Evolutionary conservation across 2,329 filamentous ascomycete species (phyloP).

Genomic region (Colletotrichum magnum): DNA sequence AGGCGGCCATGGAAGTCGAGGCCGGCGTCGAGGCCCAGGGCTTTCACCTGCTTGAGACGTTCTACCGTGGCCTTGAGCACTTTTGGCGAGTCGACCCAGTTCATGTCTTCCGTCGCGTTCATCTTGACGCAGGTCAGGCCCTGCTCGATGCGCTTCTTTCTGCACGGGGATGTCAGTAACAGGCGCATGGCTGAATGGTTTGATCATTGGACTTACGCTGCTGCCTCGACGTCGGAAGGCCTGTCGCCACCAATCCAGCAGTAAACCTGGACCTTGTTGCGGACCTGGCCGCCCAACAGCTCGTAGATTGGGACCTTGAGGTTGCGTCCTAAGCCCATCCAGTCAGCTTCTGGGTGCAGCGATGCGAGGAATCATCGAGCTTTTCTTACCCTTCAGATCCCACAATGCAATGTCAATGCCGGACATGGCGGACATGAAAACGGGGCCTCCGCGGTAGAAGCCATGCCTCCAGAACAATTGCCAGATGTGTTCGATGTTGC

Average conservation of each 20-base stretch:
- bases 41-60: slow-evolving; percentile 73
- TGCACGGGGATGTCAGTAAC: slow-evolving; percentile 42
- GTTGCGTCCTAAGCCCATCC: slow-evolving; percentile 21
- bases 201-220: slow-evolving; percentile 57
- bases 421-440: slow-evolving; percentile 80
- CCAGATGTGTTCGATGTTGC: slow-evolving; percentile 81
- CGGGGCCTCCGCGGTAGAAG: slow-evolving; percentile 79
- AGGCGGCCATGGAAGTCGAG: slow-evolving; percentile 79
- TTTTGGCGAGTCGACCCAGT: slow-evolving; percentile 76
- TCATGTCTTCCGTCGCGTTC: slow-evolving; percentile 78
- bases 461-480: slow-evolving; percentile 74
- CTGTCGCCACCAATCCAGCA: slow-evolving; percentile 79
- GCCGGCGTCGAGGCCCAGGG: slow-evolving; percentile 74
- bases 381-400: slow-evolving; percentile 70
- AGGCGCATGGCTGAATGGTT: fast-evolving
- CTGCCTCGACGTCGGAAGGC: slow-evolving; percentile 71
- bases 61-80: slow-evolving; percentile 71
- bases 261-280: slow-evolving; percentile 75
- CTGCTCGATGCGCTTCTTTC: slow-evolving; percentile 66
- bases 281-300: slow-evolving; percentile 76
- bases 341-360: too few species aligned
- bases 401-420: slow-evolving; percentile 80
- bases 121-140: slow-evolving; percentile 75
- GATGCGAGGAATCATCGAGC: slow-evolving; percentile 1
- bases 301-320: slow-evolving; percentile 72